phyloP scores from a whole-genome alignment of 2,329 filamentous ascomycete genomes.

The Epichloe amarillans region DNA sequence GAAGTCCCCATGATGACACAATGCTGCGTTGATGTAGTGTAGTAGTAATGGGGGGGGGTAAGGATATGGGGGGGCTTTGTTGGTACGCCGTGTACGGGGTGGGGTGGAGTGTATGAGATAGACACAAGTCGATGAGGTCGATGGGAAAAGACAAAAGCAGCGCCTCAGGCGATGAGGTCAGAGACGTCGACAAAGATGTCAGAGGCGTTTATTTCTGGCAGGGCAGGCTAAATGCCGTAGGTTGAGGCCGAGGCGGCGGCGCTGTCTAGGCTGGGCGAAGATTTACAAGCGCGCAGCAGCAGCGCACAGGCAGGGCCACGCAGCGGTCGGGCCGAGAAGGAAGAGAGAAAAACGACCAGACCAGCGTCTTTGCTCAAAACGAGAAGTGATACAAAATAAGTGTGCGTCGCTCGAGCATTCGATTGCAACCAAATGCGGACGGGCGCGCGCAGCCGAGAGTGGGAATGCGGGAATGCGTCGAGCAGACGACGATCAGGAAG shows the following conservation, averaged over 20 bases:
- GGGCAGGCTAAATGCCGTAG: neutral
- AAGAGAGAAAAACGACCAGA: neutral
- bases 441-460: constrained; percentile 4
- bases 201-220: constrained; percentile 8
- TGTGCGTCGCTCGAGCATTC: constrained; percentile 1
- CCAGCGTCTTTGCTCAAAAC: neutral
- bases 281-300: constrained; percentile 6
- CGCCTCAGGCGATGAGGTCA: constrained; percentile 25
- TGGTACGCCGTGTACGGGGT: constrained; percentile 6
- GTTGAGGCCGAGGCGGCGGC: neutral
- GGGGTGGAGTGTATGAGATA: constrained; percentile 17
- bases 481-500: constrained; percentile 20
- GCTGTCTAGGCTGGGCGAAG: constrained; percentile 4
- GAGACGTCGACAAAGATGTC: constrained; percentile 14
- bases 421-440: constrained; percentile 3
- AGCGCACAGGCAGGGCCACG: neutral
- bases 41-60: neutral
- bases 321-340: neutral
- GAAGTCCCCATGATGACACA: constrained; percentile 37
- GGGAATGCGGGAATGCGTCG: constrained; percentile 19
- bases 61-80: constrained; percentile 17
- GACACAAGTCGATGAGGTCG: constrained; percentile 5
- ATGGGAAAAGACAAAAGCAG: constrained; percentile 12
- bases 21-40: constrained; percentile 30
- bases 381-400: neutral